Evolutionary conservation across 2,329 filamentous ascomycete species (phyloP).

Genomic region (Paecilomyces sp.): DNA sequence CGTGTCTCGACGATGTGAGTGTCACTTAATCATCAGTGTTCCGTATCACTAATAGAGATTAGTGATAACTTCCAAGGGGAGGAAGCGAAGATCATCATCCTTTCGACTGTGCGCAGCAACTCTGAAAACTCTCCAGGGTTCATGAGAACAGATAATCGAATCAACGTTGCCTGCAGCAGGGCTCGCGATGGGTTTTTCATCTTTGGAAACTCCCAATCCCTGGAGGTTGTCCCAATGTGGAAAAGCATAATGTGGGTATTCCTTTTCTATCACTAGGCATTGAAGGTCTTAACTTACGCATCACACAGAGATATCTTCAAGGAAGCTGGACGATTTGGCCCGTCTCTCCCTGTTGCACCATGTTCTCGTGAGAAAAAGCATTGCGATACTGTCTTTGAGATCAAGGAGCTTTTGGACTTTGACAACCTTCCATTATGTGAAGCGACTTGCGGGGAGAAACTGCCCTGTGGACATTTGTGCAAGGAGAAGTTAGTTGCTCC

Average conservation of each 20-base stretch:
- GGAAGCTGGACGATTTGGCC: constrained; percentile 11
- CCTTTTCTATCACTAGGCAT: not conserved
- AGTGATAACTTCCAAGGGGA: constrained; percentile 69
- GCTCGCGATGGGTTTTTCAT: constrained; percentile 28
- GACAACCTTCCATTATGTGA: constrained; percentile 11
- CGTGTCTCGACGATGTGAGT: not conserved
- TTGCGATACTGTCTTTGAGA: constrained; percentile 5
- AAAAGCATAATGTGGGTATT: constrained; percentile 12
- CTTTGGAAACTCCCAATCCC: constrained; percentile 20
- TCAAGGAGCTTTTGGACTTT: constrained; percentile 15
- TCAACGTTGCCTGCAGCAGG: constrained; percentile 47
- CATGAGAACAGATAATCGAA: constrained; percentile 53
- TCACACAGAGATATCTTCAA: constrained; percentile 9
- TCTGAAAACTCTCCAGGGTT: constrained; percentile 50
- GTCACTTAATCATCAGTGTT: not conserved
- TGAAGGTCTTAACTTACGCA: not conserved
- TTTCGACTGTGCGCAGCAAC: constrained; percentile 63
- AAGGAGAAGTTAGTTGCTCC: constrained; percentile 2
- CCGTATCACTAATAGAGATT: constrained; percentile 40
- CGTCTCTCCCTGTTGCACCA: constrained; percentile 10
- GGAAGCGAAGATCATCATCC: constrained; percentile 58
- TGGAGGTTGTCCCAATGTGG: constrained; percentile 21
- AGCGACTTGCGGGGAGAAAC: constrained; percentile 10
- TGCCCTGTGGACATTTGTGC: constrained; percentile 18
- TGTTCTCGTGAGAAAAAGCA: constrained; percentile 16